These are phyloP conservation scores for Nicotiana attenuata DNA, from an alignment of 257 asterid species.

Conservation along the genomic window DNA sequence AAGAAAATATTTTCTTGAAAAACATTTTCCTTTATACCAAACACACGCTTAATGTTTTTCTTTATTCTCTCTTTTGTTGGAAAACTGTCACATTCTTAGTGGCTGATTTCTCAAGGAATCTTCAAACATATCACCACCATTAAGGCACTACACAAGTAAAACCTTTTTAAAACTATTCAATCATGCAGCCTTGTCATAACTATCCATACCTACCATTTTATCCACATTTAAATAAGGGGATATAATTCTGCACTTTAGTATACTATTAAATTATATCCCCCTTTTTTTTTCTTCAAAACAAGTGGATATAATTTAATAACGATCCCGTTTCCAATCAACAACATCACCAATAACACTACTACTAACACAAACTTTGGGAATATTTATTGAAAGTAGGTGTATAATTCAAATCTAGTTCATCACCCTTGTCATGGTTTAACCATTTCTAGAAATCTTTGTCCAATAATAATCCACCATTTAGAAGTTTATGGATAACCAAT, in stretches of 20 bases:
- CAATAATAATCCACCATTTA: background rate
- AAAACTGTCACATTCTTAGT: background rate
- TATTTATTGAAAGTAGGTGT: background rate
- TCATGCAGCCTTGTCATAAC: conserved; percentile 1
- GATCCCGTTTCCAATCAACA: background rate
- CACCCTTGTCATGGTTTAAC: background rate
- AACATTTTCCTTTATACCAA: too few relatives aligned
- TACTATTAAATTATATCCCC: too few relatives aligned
- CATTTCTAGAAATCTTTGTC: background rate
- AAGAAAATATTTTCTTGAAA: too few relatives aligned
- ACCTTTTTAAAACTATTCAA: conserved; percentile 1
- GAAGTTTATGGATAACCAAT: conserved; percentile 4
- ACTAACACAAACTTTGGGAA: background rate
- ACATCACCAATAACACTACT: background rate
- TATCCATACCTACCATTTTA: conserved; percentile 7
- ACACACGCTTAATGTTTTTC: background rate
- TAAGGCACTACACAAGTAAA: background rate
- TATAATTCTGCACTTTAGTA: background rate
- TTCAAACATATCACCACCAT: conserved; percentile 2
- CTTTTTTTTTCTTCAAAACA: too few relatives aligned
- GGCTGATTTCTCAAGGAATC: conserved; percentile 8
- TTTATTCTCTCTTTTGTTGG: background rate
- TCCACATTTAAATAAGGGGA: conserved; percentile 3
- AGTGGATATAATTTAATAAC: too few relatives aligned
- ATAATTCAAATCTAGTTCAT: background rate